phyloP scores from a whole-genome alignment of 331 rosid genomes.

The Pyrus hybrid region DNA sequence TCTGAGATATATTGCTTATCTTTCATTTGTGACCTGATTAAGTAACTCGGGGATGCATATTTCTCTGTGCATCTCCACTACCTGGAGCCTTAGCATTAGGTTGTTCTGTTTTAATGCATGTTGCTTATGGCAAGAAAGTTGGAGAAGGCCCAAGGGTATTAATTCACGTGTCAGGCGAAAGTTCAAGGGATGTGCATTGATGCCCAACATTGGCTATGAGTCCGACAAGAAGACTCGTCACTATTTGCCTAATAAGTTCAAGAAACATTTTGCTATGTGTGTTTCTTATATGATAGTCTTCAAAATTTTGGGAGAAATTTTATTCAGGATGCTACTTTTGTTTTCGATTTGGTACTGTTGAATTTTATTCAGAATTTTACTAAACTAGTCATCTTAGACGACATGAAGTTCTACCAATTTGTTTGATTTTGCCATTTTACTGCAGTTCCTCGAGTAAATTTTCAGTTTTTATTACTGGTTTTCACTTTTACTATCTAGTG shows the following conservation, averaged over 20 bases:
- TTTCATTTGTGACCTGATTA: neutral
- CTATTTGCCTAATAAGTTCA: constrained; percentile 63
- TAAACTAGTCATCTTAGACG: neutral
- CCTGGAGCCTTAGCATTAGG: neutral
- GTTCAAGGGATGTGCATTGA: constrained; percentile 62
- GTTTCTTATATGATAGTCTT: neutral
- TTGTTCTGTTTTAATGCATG: neutral
- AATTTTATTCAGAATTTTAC: neutral
- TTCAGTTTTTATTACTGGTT: too few relatives aligned
- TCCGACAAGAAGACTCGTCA: constrained; percentile 83
- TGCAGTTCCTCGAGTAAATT: neutral
- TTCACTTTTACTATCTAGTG: too few relatives aligned
- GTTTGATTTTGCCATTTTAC: neutral
- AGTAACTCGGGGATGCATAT: neutral
- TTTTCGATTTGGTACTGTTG: constrained; percentile 3
- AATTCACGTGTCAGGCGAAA: constrained; percentile 85
- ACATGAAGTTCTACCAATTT: neutral
- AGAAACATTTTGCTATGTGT: constrained; percentile 25
- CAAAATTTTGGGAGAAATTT: constrained; percentile 3
- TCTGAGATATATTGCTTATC: too few relatives aligned
- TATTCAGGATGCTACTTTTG: neutral
- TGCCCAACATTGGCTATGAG: constrained; percentile 82
- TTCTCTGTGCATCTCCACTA: neutral
- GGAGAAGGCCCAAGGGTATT: constrained; percentile 96
- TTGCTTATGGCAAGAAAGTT: constrained; percentile 32